Evolutionary conservation across 225 moss, liverwort and hornwort genomes (phyloP), one percentile per base, ranked within the genome.

Genomic region (Anthoceros angustus): DNA sequence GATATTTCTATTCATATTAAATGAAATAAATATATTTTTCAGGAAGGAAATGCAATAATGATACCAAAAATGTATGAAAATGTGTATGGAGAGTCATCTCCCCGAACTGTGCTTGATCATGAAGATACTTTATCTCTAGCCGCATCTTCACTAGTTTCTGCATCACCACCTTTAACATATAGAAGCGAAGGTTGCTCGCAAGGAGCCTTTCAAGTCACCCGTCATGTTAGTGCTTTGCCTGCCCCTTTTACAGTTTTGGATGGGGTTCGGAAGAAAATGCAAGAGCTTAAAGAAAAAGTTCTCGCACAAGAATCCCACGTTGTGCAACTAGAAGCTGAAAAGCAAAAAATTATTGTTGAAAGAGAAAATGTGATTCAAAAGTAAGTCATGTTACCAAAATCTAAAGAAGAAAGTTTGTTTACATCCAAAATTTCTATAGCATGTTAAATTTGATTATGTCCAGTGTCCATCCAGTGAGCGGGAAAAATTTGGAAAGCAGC

Each of bases 201-300:
- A 25, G 79, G 70, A 61, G 86, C 87, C 60, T 68, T 68, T 10
- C 75, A 70, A 76, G 23, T 66, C 18, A 50, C 42, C 60, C 81
- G 70, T 15, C 66, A 68, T 55, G 18, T 8, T 18, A 55, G 55
- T 23, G 23, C 12, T 0, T 15, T 55, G 45, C 73, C 73, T 68
- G 67, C 86, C 61, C 65, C 86, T 43, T 70, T 75, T 39, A 81
- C 90, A 40, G 76, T 94, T 64, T 90, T 94, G 61, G 87, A 90
- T 75, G 87, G 86, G 1, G 90, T 94, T 64, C 76, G 87, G 64
- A 86, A 86, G 74, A 94, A 90, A 62, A 84, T 94, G 71, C 86
- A 87, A 39, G 81, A 90, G 25, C 77, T 82, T 62, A 86, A 86
- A 67, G 77, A 80, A 14, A 86, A 71, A 71, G 83, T 94, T 15